These are phyloP conservation scores for Cyclotella baltica DNA, from an alignment of 108 stramenopile genomes.

Conservation along the genomic window DNA sequence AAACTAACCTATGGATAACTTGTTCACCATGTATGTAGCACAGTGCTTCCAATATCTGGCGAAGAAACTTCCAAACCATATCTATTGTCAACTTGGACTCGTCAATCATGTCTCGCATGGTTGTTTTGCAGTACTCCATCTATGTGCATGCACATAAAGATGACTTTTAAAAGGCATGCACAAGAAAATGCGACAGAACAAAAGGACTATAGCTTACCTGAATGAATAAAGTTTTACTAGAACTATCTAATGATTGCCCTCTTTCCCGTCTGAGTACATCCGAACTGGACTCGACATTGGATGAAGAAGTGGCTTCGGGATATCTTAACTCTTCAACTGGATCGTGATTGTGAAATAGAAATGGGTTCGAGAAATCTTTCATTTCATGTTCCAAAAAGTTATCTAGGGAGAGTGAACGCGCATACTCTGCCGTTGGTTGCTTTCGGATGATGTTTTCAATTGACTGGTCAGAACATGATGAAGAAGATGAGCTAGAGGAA, in stretches of 20 bases:
- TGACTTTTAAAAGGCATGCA: background rate
- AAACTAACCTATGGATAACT: constrained; percentile 59
- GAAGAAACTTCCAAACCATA: constrained; percentile 73
- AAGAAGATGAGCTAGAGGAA: background rate
- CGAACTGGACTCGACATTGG: constrained; percentile 2
- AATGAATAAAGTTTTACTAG: constrained; percentile 45
- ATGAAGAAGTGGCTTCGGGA: constrained; percentile 5
- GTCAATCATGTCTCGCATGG: constrained; percentile 80
- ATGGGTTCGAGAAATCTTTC: constrained; percentile 39
- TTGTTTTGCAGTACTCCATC: constrained; percentile 88
- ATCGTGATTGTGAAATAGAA: constrained; percentile 33
- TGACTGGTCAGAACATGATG: constrained; percentile 1
- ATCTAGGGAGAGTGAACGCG: constrained; percentile 32
- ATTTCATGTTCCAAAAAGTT: constrained; percentile 60
- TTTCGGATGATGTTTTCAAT: background rate
- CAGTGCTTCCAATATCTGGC: constrained; percentile 85
- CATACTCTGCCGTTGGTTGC: background rate
- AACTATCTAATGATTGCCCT: constrained; percentile 14
- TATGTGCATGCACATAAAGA: background rate
- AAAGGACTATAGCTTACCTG: constrained; percentile 32
- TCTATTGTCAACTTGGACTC: constrained; percentile 53
- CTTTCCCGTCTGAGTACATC: constrained; percentile 16
- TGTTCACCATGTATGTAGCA: constrained; percentile 72
- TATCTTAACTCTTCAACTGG: background rate
- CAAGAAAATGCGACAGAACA: background rate